These are phyloP conservation scores for Cystofilobasidium capitatum DNA, from an alignment of 768 basidiomycete species.

Conservation along the genomic window DNA sequence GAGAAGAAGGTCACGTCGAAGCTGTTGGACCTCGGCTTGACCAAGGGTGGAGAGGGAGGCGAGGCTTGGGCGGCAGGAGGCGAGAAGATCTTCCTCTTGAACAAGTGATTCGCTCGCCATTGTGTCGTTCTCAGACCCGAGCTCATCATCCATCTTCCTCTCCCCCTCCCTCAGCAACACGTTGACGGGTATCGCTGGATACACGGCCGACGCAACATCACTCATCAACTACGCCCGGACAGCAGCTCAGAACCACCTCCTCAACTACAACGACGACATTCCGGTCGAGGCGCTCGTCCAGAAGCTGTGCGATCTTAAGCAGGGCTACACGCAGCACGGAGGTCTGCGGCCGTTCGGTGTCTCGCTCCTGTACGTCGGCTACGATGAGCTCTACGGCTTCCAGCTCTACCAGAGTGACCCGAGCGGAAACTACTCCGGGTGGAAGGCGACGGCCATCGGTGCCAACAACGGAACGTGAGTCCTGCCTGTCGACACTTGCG, in stretches of 20 bases:
- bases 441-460: conserved; percentile 98
- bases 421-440: conserved; percentile 94
- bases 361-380: conserved; percentile 90
- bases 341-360: conserved; percentile 98
- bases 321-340: conserved; percentile 95
- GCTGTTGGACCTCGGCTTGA: conserved; percentile 76
- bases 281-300: conserved; percentile 94
- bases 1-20: conserved; percentile 99
- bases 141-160: neutral
- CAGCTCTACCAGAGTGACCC: conserved; percentile 98
- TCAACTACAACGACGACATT: conserved; percentile 92
- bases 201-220: conserved; percentile 95
- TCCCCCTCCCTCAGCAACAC: conserved; percentile 58
- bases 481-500: too few species aligned
- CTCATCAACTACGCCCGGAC: conserved; percentile 87
- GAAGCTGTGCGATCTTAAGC: conserved; percentile 90
- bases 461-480: conserved; percentile 66
- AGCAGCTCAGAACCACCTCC: conserved; percentile 78
- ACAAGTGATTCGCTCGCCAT: conserved; percentile 45
- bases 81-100: conserved; percentile 95
- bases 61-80: conserved; percentile 60
- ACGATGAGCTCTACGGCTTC: conserved; percentile 90
- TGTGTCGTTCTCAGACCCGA: conserved; percentile 21
- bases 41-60: conserved; percentile 56
- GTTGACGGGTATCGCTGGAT: conserved; percentile 86